These are phyloP conservation scores for Osmanthus fragrans DNA, from an alignment of 257 asterid genomes.

Conservation along the genomic window DNA sequence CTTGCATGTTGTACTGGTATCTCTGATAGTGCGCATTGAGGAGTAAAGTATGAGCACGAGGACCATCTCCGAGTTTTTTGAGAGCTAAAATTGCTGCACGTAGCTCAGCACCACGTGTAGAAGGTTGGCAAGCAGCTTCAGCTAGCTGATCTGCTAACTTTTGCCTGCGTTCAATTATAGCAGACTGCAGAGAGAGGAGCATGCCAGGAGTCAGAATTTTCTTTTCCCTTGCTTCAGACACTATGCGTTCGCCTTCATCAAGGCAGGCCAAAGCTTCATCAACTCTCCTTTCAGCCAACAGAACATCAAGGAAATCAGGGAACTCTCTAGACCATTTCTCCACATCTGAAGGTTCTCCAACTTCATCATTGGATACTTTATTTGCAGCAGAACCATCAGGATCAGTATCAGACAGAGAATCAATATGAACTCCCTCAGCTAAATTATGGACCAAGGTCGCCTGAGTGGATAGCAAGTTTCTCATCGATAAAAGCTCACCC, in stretches of 20 bases:
- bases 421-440: slow-evolving; percentile 92
- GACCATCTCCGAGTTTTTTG: slow-evolving; percentile 92
- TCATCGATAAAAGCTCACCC: slow-evolving; percentile 98
- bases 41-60: slow-evolving; percentile 93
- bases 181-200: slow-evolving; percentile 58
- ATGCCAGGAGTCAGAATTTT: slow-evolving; percentile 47
- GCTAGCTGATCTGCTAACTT: slow-evolving; percentile 94
- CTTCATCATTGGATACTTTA: slow-evolving; percentile 48
- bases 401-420: slow-evolving; percentile 55
- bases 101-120: slow-evolving; percentile 94
- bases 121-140: slow-evolving; percentile 95
- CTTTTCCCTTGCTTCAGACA: slow-evolving; percentile 71
- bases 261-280: slow-evolving; percentile 90
- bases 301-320: slow-evolving; percentile 90
- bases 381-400: slow-evolving; percentile 44
- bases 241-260: slow-evolving; percentile 79
- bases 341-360: slow-evolving; percentile 68
- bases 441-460: slow-evolving; percentile 84
- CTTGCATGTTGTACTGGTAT: slow-evolving; percentile 91
- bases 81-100: slow-evolving; percentile 94
- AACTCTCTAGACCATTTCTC: slow-evolving; percentile 82
- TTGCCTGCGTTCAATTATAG: slow-evolving; percentile 79
- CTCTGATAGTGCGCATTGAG: slow-evolving; percentile 93
- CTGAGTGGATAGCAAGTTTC: slow-evolving; percentile 94
- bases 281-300: slow-evolving; percentile 94